Base-by-base conservation (phyloP, 2,329 filamentous ascomycete species). In the Pyrenophora tritici-repentis region DNA sequence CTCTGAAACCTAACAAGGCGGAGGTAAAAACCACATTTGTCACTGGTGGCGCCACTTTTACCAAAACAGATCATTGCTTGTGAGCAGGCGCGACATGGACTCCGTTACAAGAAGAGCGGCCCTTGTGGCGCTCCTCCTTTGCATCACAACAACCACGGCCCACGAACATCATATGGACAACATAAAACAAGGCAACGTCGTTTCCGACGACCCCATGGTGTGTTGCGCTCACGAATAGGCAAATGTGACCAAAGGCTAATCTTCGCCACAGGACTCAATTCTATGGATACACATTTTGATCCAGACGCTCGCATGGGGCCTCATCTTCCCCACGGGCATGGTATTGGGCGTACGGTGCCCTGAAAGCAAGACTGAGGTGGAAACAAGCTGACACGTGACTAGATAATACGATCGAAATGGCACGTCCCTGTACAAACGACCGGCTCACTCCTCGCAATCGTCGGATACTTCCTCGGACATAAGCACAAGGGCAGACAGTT, bases 301-400 rank as follows among this genome's bases (percentile, higher is more conserved):
- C 38, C 92, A 96, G 81, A 88, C 86, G 72, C 69, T 94, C 51
- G 86, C 91, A 50, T 97, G 95, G 79, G 94, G 94, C 55, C 81
- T 99, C 62, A 84, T 97, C 52, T 97, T 96, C 68, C 94, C 94
- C 9, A 81, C 90, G 13, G 94, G 94, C 64, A 97, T 99, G 93
- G 91, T 97, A 35, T 79, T 97, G 14, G 93, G 93, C 52, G 90
- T 94, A 84, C 66, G 87, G 77, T 13, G 7, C 12, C 4, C 16
- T 1, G 13, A 7, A 2, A 18, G 2, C 6, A 26, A 20, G 14
- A 9, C 3, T 1, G 0, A 10, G 9, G 18, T 9, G 18, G 2
- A 6, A 12, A 3, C 18, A 46, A 37, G 26, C 18, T 49, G 36
- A 35, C 10, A 39, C 12, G n/a, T 43, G 48, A 24, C 14, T 71